Conservation (phyloP, 129 eudicot species). For the Gnaphalium uliginosum region DNA sequence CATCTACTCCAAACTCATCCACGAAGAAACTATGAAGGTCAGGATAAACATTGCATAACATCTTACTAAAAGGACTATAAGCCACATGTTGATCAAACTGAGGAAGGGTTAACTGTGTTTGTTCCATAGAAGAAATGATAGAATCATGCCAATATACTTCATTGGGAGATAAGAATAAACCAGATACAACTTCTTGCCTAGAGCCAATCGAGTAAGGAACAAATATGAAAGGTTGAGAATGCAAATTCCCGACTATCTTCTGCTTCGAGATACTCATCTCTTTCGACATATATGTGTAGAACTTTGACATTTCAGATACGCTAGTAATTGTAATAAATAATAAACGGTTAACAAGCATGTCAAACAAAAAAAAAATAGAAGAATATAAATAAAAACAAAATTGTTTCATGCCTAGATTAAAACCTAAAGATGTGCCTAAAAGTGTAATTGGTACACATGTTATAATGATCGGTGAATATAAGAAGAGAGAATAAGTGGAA, state of each 20-base stretch:
- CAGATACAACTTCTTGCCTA: conserved; percentile 50
- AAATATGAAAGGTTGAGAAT: conserved; percentile 10
- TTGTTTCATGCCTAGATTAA: no score
- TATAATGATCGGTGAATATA: no score
- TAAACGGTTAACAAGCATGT: background rate
- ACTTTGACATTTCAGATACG: background rate
- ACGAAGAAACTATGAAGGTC: conserved; percentile 65
- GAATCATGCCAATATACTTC: conserved; percentile 83
- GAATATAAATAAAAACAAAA: background rate
- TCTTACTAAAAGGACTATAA: conserved; percentile 31
- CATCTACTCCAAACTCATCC: conserved; percentile 67
- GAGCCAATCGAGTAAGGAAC: conserved; percentile 43
- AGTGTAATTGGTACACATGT: no score
- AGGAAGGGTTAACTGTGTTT: conserved; percentile 26
- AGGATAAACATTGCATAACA: conserved; percentile 53
- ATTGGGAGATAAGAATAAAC: conserved; percentile 56
- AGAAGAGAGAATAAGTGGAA: no score
- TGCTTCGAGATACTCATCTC: background rate
- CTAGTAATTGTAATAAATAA: background rate
- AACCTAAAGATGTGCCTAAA: no score
- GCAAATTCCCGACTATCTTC: background rate
- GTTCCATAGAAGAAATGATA: conserved; percentile 46
- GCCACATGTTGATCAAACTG: conserved; percentile 20
- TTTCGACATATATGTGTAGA: background rate
- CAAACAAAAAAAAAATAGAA: background rate